These are phyloP conservation scores for Schizosaccharomyces japonicus DNA, from an alignment of 805 yeast genomes.

Conservation along the genomic window DNA sequence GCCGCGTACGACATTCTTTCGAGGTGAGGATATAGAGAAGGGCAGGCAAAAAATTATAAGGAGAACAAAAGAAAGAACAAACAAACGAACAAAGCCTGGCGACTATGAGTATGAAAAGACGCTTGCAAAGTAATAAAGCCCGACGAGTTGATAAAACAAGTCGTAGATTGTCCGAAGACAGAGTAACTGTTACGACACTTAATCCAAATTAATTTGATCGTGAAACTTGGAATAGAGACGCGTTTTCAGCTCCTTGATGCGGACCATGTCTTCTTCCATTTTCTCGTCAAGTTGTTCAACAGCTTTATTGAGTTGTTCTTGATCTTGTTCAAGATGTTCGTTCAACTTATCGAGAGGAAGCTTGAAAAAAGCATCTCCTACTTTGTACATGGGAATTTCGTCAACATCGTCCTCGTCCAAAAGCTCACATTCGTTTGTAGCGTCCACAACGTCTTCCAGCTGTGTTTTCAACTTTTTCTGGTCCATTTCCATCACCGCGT, in stretches of 20 bases:
- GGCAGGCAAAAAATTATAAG: too few species aligned
- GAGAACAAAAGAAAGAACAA: too few species aligned
- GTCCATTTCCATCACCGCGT: not conserved
- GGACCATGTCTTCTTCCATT: not conserved
- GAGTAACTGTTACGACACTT: not conserved
- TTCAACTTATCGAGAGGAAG: not conserved
- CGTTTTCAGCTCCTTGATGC: not conserved
- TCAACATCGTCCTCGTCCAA: conserved; percentile 1
- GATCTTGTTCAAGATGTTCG: not conserved
- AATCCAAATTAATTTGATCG: conserved; percentile 1
- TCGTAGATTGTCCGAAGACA: not conserved
- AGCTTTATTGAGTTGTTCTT: not conserved
- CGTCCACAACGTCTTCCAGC: not conserved
- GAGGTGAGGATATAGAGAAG: too few species aligned
- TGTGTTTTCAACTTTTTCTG: not conserved
- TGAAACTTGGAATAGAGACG: not conserved
- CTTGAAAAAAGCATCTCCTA: conserved; percentile 1
- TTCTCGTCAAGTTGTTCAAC: not conserved
- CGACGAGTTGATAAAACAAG: too few species aligned
- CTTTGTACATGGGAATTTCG: not conserved
- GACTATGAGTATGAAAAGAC: too few species aligned
- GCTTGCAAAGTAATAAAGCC: too few species aligned
- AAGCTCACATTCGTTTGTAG: conserved; percentile 1
- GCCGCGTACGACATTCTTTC: not conserved
- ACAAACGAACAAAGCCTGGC: too few species aligned